Conservation (phyloP, 2,329 filamentous ascomycete genomes). For the Huntiella abstrusa region DNA sequence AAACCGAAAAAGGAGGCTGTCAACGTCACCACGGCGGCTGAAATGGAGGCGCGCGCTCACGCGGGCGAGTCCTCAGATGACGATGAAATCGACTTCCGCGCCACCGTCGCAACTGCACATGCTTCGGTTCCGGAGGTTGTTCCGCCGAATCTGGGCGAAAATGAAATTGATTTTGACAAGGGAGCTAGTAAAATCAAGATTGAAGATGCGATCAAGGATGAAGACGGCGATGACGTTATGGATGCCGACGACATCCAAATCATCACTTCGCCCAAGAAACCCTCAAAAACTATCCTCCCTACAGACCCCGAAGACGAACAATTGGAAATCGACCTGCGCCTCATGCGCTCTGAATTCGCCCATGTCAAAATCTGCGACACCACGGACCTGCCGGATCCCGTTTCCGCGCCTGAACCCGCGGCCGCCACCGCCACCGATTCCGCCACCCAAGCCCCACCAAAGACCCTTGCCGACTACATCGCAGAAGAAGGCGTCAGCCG, state of each 20-base stretch:
- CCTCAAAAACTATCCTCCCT: conserved; percentile 12
- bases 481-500: conserved; percentile 6
- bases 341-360: conserved; percentile 23
- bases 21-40: conserved; percentile 8
- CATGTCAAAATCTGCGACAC: conserved; percentile 8
- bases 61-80: conserved; percentile 8
- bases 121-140: conserved; percentile 28
- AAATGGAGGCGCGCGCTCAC: conserved; percentile 9
- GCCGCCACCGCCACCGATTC: too few species aligned
- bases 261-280: conserved; percentile 12
- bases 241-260: conserved; percentile 12
- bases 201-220: conserved; percentile 12
- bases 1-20: conserved; percentile 10
- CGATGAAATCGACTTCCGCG: conserved; percentile 11
- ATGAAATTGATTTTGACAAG: conserved; percentile 27
- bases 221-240: conserved; percentile 15
- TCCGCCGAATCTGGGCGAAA: conserved; percentile 29
- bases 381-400: not conserved
- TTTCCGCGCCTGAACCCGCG: too few species aligned
- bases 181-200: conserved; percentile 14
- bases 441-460: conserved; percentile 7
- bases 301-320: conserved; percentile 16
- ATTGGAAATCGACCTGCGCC: conserved; percentile 21
- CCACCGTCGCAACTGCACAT: conserved; percentile 11
- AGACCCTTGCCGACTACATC: conserved; percentile 11